phyloP scores from a whole-genome alignment of 768 basidiomycete species.

The Hygrocybe punicea region DNA sequence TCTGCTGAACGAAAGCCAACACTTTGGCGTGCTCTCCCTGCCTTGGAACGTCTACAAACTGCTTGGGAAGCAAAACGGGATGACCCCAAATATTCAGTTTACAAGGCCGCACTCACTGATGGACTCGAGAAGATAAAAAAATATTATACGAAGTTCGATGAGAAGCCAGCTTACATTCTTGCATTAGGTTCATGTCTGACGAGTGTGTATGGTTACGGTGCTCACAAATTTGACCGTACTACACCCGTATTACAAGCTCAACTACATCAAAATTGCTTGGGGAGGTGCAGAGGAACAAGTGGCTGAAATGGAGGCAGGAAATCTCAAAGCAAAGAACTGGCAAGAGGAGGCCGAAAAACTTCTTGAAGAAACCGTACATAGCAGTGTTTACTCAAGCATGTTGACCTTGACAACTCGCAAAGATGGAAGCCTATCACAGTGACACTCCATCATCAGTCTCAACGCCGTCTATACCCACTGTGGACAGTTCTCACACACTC shows the following conservation, averaged over 20 bases:
- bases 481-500: background rate
- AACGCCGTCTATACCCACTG: background rate
- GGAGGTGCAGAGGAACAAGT: slow-evolving; percentile 26
- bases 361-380: slow-evolving; percentile 2
- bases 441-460: background rate
- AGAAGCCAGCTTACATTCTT: slow-evolving; percentile 13
- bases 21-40: slow-evolving; percentile 20
- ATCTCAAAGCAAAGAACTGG: slow-evolving; percentile 18
- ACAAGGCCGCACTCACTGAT: slow-evolving; percentile 7
- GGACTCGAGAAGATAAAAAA: slow-evolving; percentile 15
- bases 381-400: slow-evolving; percentile 6
- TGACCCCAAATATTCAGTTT: background rate
- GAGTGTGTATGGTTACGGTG: background rate
- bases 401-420: background rate
- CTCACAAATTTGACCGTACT: slow-evolving; percentile 14
- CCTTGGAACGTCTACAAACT: slow-evolving; percentile 18
- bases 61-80: slow-evolving; percentile 14
- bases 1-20: slow-evolving; percentile 21
- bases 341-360: slow-evolving; percentile 17
- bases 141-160: slow-evolving; percentile 11
- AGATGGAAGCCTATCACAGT: slow-evolving; percentile 13
- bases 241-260: slow-evolving; percentile 33
- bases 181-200: slow-evolving; percentile 8
- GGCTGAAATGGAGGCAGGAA: slow-evolving; percentile 10
- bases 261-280: slow-evolving; percentile 25